Evolutionary conservation across 2,329 filamentous ascomycete genomes (phyloP).

Genomic region (Talaromyces albobiverticillius): DNA sequence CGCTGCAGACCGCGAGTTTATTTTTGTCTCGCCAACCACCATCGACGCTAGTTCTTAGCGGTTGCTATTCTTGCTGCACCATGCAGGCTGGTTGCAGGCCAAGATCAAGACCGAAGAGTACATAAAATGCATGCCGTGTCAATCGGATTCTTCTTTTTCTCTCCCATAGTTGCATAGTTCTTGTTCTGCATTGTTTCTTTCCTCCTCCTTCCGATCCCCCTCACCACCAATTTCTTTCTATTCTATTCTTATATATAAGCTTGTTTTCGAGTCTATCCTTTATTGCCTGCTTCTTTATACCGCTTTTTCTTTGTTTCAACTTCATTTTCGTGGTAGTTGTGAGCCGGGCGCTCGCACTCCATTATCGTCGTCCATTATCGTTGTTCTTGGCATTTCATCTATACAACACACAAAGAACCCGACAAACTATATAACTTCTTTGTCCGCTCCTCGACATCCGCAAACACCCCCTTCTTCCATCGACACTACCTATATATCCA

Average conservation of each 20-base stretch:
- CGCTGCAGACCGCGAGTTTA: neutral
- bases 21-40: constrained; percentile 11
- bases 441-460: neutral
- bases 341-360: constrained; percentile 4
- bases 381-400: neutral
- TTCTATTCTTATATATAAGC: neutral
- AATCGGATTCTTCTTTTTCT: constrained; percentile 3
- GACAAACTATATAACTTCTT: neutral
- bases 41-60: constrained; percentile 2
- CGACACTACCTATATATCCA: neutral
- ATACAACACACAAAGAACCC: neutral
- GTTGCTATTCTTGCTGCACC: constrained; percentile 15
- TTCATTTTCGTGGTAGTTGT: neutral
- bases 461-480: neutral
- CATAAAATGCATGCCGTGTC: constrained; percentile 8
- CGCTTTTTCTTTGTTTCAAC: neutral
- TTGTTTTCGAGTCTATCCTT: constrained; percentile 1
- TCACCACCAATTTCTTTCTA: constrained; percentile 13
- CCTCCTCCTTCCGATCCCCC: neutral
- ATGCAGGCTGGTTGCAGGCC: neutral
- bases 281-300: neutral
- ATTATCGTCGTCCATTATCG: neutral
- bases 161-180: neutral
- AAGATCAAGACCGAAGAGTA: neutral
- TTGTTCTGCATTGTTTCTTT: neutral